These are phyloP conservation scores for Cladosporium sp. DNA, from an alignment of 2,329 filamentous ascomycete genomes.

Conservation along the genomic window DNA sequence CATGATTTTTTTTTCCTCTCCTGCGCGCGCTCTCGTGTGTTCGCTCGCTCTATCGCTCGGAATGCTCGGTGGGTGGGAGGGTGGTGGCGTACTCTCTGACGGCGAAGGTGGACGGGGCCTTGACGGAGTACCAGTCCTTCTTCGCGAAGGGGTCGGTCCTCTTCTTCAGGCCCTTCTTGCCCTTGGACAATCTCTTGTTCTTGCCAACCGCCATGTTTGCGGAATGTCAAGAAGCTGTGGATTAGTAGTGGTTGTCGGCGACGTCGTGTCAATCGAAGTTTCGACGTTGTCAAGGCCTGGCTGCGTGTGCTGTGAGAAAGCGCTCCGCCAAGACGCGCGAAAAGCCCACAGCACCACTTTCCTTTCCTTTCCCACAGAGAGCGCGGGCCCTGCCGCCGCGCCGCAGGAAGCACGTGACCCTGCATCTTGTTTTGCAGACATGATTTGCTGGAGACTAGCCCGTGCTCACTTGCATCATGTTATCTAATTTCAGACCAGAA, in stretches of 20 bases:
- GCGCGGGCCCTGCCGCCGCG: neutral
- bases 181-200: slow-evolving; percentile 99
- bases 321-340: neutral
- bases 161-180: slow-evolving; percentile 99
- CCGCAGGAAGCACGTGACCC: neutral
- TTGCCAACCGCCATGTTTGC: slow-evolving; percentile 71
- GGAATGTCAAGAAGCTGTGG: slow-evolving; percentile 17
- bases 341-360: neutral
- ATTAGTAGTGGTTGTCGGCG: slow-evolving; percentile 14
- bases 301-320: neutral
- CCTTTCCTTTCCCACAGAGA: no score
- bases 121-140: slow-evolving; percentile 99
- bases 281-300: neutral
- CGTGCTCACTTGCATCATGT: no score
- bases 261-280: slow-evolving; percentile 11
- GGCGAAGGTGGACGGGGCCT: slow-evolving; percentile 95
- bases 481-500: no score
- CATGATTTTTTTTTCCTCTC: slow-evolving; percentile 1
- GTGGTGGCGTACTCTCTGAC: slow-evolving; percentile 78
- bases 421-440: neutral
- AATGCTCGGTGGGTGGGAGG: slow-evolving; percentile 12
- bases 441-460: neutral
- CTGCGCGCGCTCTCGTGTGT: neutral
- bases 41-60: slow-evolving; percentile 5
- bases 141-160: slow-evolving; percentile 95